phyloP scores from a whole-genome alignment of 345 rosid genomes.

The Corymbia maculata region DNA sequence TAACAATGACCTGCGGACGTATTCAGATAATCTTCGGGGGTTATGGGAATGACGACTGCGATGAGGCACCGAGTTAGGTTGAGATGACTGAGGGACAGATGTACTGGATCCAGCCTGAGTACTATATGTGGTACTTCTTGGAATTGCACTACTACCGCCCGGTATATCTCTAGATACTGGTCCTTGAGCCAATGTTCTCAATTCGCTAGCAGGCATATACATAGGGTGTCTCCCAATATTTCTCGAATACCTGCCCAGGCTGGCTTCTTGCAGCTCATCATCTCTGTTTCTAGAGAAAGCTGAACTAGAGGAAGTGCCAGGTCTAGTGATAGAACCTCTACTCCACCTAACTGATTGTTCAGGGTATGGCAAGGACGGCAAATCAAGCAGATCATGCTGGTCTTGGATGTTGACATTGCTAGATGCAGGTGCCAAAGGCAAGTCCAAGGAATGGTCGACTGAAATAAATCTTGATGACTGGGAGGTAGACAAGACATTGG shows the following conservation, averaged over 20 bases:
- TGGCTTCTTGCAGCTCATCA: conserved; percentile 14
- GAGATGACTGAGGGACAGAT: conserved; percentile 37
- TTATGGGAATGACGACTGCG: conserved; percentile 29
- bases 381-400: conserved; percentile 23
- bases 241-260: conserved; percentile 28
- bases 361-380: conserved; percentile 34
- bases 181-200: conserved; percentile 24
- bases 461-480: conserved; percentile 31
- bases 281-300: conserved; percentile 25
- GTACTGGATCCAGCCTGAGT: conserved; percentile 31
- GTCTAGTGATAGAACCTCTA: conserved; percentile 34
- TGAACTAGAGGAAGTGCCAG: conserved; percentile 27
- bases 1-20: conserved; percentile 53
- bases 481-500: conserved; percentile 25
- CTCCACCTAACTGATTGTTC: conserved; percentile 46
- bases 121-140: conserved; percentile 39
- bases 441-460: conserved; percentile 31
- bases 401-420: conserved; percentile 23
- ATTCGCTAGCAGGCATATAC: conserved; percentile 33
- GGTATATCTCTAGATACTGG: conserved; percentile 26
- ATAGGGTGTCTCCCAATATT: conserved; percentile 36
- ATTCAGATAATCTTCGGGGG: conserved; percentile 62
- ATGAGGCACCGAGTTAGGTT: conserved; percentile 37
- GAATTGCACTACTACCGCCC: conserved; percentile 16
- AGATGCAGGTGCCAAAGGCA: conserved; percentile 25